phyloP scores from a whole-genome alignment of 164 flowering plant species.

The Stephania yunnanensis region DNA sequence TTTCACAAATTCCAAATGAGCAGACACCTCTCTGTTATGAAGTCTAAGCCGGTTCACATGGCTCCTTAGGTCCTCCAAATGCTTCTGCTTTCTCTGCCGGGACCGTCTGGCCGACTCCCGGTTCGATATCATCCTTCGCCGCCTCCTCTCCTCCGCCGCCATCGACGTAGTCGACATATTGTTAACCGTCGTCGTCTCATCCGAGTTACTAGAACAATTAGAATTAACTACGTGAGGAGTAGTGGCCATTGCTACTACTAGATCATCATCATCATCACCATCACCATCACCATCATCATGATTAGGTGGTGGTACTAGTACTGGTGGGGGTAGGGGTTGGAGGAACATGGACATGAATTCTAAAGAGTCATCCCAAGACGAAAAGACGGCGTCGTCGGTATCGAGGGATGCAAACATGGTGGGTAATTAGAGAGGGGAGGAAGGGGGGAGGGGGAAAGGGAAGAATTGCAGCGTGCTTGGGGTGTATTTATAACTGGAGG shows the following conservation, averaged over 20 bases:
- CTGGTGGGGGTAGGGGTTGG: not conserved
- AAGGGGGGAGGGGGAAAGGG: conserved; percentile 51
- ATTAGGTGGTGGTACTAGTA: not conserved
- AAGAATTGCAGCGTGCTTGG: conserved; percentile 44
- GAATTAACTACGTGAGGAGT: too few species aligned
- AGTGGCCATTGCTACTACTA: not conserved
- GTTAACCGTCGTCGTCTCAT: not conserved
- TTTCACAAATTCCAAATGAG: conserved; percentile 38
- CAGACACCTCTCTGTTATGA: conserved; percentile 47
- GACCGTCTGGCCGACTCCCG: conserved; percentile 88
- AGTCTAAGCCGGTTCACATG: conserved; percentile 46
- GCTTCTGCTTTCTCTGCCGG: conserved; percentile 72
- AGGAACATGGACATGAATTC: not conserved
- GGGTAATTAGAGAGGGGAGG: conserved; percentile 8
- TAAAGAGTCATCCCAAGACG: conserved; percentile 40
- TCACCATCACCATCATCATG: too few species aligned
- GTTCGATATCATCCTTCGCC: conserved; percentile 72
- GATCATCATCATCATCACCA: too few species aligned
- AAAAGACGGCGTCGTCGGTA: conserved; percentile 28
- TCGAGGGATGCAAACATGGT: conserved; percentile 30
- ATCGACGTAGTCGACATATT: too few species aligned
- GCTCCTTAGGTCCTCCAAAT: conserved; percentile 62
- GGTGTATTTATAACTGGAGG: conserved; percentile 39
- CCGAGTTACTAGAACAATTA: not conserved
- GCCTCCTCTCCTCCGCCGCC: conserved; percentile 48